Percentiles rank a stretch among this genome's conserved stretches.
These are phyloP conservation scores for Annulohypoxylon nitens DNA, from an alignment of 495 filamentous ascomycete genomes.

Conservation along the genomic window DNA sequence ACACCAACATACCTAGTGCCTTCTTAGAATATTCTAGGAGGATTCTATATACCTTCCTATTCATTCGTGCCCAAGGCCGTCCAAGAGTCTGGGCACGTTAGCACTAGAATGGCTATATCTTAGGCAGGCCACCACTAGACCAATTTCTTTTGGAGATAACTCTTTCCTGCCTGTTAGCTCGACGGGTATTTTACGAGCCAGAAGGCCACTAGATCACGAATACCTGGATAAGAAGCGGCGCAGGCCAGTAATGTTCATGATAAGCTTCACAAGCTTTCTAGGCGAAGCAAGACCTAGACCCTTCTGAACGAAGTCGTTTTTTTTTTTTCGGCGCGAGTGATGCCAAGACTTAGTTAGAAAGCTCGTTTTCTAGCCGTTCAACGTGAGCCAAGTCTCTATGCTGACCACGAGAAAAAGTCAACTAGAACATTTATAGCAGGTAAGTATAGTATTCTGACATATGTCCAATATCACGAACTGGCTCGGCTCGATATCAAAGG, in stretches of 20 bases:
- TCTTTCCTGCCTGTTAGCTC: not conserved
- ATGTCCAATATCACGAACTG: constrained; percentile 6
- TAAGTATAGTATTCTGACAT: not conserved
- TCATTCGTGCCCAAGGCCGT: not conserved
- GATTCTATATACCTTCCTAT: not conserved
- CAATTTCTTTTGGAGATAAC: not conserved
- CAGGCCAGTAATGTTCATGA: not conserved
- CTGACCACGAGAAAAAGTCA: constrained; percentile 1
- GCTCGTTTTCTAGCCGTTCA: constrained; percentile 5
- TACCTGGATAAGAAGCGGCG: not conserved
- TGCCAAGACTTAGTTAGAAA: constrained; percentile 12
- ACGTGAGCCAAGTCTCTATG: not conserved
- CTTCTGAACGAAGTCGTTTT: not conserved
- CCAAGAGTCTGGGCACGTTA: not conserved
- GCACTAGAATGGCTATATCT: not conserved
- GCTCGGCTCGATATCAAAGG: constrained; percentile 16
- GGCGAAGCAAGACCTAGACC: not conserved
- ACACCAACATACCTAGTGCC: not conserved
- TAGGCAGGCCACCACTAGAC: not conserved
- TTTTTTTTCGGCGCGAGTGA: not conserved
- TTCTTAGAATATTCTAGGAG: not conserved
- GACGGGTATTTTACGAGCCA: not conserved
- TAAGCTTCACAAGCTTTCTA: constrained; percentile 29
- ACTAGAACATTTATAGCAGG: constrained; percentile 11
- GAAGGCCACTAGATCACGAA: not conserved